Evolutionary conservation across 805 yeast genomes (phyloP).

Genomic region (Debaryomyces castellii): DNA sequence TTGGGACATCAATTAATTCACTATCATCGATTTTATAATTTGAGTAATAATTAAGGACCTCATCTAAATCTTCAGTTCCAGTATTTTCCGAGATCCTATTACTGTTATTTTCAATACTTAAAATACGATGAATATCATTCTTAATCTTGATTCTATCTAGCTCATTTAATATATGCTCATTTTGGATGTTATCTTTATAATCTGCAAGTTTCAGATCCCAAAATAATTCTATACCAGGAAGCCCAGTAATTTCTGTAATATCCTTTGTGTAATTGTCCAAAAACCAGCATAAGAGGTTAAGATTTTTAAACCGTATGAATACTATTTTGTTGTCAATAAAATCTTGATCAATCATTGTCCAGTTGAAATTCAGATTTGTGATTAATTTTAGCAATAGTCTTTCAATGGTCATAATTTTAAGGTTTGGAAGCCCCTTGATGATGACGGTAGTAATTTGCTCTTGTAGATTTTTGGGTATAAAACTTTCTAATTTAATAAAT

Average conservation of each 20-base stretch:
- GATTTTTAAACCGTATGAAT: conserved; percentile 27
- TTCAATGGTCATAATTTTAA: conserved; percentile 30
- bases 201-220: conserved; percentile 2
- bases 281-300: conserved; percentile 8
- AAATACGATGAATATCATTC: conserved; percentile 7
- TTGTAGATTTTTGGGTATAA: conserved; percentile 31
- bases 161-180: neutral
- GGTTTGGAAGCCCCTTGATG: conserved; percentile 32
- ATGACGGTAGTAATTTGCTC: conserved; percentile 35
- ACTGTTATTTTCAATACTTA: conserved; percentile 19
- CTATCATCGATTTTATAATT: conserved; percentile 54
- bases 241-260: conserved; percentile 1
- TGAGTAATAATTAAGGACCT: conserved; percentile 33
- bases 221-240: conserved; percentile 1
- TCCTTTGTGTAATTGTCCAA: conserved; percentile 3
- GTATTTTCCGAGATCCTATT: conserved; percentile 15
- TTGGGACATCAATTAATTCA: conserved; percentile 59
- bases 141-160: conserved; percentile 4
- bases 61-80: conserved; percentile 37
- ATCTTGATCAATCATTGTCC: conserved; percentile 37
- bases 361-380: conserved; percentile 18
- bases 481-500: conserved; percentile 24
- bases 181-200: conserved; percentile 5
- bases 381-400: conserved; percentile 25
- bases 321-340: conserved; percentile 28